Conservation (phyloP, 148 eudicot genomes). For the Polygonum aviculare region DNA sequence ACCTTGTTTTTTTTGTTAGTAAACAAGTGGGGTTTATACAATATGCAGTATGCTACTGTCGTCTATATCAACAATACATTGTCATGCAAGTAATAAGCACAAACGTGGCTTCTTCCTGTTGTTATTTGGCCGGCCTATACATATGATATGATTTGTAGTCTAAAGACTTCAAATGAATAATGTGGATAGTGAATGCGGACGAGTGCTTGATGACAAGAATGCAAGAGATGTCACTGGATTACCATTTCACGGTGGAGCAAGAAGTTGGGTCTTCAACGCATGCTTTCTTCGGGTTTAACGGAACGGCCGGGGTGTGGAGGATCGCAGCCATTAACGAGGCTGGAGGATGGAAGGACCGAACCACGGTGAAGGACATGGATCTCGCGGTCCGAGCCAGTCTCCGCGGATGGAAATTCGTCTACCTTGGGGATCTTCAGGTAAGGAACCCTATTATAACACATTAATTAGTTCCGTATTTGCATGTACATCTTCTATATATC, state of each 20-base stretch:
- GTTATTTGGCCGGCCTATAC: too few relatives aligned
- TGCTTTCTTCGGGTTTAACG: slow-evolving; percentile 97
- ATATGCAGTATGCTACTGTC: too few relatives aligned
- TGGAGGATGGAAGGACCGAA: slow-evolving; percentile 95
- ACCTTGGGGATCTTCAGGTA: slow-evolving; percentile 93
- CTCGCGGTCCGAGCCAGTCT: slow-evolving; percentile 93
- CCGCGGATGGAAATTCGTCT: slow-evolving; percentile 87
- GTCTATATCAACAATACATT: too few relatives aligned
- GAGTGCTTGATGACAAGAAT: slow-evolving; percentile 93
- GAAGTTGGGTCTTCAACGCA: slow-evolving; percentile 97
- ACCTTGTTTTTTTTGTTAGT: too few relatives aligned
- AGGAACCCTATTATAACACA: too few relatives aligned
- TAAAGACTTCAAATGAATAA: background rate
- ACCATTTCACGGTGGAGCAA: slow-evolving; percentile 94
- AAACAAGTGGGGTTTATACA: too few relatives aligned
- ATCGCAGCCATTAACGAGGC: slow-evolving; percentile 89
- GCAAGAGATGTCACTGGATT: slow-evolving; percentile 98
- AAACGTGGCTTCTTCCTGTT: too few relatives aligned
- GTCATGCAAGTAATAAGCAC: too few relatives aligned
- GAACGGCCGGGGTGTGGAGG: slow-evolving; percentile 97
- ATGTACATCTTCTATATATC: too few relatives aligned
- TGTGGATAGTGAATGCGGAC: slow-evolving; percentile 52
- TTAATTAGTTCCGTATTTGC: too few relatives aligned
- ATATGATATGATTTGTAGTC: too few relatives aligned
- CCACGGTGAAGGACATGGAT: slow-evolving; percentile 97